Evolutionary conservation across 345 rosid genomes (phyloP), one percentile per base, ranked within the genome.

Genomic region (Diplotaxis tenuifolia): DNA sequence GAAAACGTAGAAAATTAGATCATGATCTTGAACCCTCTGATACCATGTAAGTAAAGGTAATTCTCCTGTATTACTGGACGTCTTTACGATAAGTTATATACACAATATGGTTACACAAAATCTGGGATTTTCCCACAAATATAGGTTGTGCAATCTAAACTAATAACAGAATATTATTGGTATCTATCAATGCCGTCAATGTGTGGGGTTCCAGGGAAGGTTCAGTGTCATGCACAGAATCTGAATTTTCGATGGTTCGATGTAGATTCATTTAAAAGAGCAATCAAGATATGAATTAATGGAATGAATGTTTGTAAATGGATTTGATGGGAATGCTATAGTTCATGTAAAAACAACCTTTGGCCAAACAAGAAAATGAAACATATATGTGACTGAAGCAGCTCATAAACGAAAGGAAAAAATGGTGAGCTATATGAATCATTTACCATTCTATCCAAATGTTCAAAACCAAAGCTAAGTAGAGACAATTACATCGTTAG

Each of bases 241-340:
- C 96, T 22, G 96, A 86, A 57, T 86, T 81, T 81, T 87, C 84
- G 10, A 76, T 88, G 86, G 86, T 88, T 0, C 83, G 89, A 42
- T 86, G 82, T 79, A 1, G 98, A 93, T 83, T 95, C 96, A 1
- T 79, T 90, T n/a, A 42, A 56, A 49, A 45, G 52, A 63, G 42
- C 53, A 19, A 55, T 70, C 52, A 38, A 75, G 53, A 21, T 9
- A 54, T 9, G 57, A 21, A 27, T 53, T 20, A 52, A 20, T 4
- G 23, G 7, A 19, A 52, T 61, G 74, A 20, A 52, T 61, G 73
- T n/a, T 40, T 75, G 74, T 53, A 68, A 19, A 68, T 75, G 74
- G 59, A 54, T 69, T 21, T 20, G 62, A 21, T 20, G 68, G 60
- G 4, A 34, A 59, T 32, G 32, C 36, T 18, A 31, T 40, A 19